Evolutionary conservation across 108 stramenopile species (phyloP).

Genomic region (Nitzschia putrida): DNA sequence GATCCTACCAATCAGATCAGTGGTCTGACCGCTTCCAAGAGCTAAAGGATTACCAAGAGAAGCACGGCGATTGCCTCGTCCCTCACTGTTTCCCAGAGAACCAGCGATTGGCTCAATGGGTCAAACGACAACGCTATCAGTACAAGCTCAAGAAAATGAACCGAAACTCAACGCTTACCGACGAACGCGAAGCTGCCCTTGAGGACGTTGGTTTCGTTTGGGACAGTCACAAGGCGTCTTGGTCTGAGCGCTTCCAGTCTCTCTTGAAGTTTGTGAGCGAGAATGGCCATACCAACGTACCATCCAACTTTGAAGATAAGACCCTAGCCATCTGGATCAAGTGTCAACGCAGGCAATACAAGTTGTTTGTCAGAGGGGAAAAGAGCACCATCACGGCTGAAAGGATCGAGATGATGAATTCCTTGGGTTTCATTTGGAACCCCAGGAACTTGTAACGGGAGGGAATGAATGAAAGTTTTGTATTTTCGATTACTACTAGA

Average conservation of each 20-base stretch:
- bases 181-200: slow-evolving; percentile 30
- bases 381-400: slow-evolving; percentile 26
- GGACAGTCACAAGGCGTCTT: slow-evolving; percentile 19
- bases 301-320: slow-evolving; percentile 25
- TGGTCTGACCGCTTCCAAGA: slow-evolving; percentile 40
- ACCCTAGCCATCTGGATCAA: slow-evolving; percentile 38
- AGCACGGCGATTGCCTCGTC: slow-evolving; percentile 39
- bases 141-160: slow-evolving; percentile 41
- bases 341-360: slow-evolving; percentile 41
- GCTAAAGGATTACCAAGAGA: slow-evolving; percentile 19
- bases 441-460: slow-evolving; percentile 12
- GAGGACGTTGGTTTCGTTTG: slow-evolving; percentile 45
- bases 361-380: slow-evolving; percentile 15
- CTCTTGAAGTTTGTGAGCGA: background rate
- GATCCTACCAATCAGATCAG: slow-evolving; percentile 26
- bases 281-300: slow-evolving; percentile 8
- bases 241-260: slow-evolving; percentile 12
- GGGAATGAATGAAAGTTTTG: too few species aligned
- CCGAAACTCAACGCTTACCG: slow-evolving; percentile 30
- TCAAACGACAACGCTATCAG: slow-evolving; percentile 42
- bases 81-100: slow-evolving; percentile 28
- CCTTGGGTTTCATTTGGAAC: slow-evolving; percentile 36
- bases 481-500: too few species aligned
- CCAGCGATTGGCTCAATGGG: slow-evolving; percentile 38
- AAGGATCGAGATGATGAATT: slow-evolving; percentile 27